A percentile compares a stretch with the other conserved stretches of the same genome.
Conservation (phyloP, 768 basidiomycete species). For the Tulasnella sp. region DNA sequence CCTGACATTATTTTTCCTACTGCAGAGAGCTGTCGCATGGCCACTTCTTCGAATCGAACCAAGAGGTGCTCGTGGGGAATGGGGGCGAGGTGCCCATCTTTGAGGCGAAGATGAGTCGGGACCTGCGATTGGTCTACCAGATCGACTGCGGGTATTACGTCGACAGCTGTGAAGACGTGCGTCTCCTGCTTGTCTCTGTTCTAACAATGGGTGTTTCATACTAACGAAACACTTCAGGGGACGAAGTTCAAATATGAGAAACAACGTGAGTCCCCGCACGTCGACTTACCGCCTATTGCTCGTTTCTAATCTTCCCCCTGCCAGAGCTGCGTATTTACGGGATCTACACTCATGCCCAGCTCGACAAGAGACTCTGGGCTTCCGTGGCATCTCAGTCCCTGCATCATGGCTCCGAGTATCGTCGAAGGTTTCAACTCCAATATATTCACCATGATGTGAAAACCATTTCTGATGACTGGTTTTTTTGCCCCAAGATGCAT, state of each 20-base stretch:
- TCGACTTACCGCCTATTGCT: neutral
- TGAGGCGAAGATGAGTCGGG: constrained; percentile 54
- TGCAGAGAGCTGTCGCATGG: constrained; percentile 56
- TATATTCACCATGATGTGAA: neutral
- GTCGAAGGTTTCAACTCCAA: constrained; percentile 31
- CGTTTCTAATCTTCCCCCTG: neutral
- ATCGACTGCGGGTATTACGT: constrained; percentile 7
- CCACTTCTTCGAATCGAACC: constrained; percentile 56
- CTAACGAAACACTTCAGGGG: neutral
- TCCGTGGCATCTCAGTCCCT: constrained; percentile 33
- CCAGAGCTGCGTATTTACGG: constrained; percentile 31
- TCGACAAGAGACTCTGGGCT: constrained; percentile 38
- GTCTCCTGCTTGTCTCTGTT: too few relatives aligned
- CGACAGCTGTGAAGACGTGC: neutral
- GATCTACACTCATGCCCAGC: constrained; percentile 39
- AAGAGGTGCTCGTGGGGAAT: constrained; percentile 42
- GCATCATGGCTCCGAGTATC: constrained; percentile 42
- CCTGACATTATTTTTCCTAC: too few relatives aligned
- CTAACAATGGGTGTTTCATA: too few relatives aligned
- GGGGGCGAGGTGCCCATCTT: constrained; percentile 43
- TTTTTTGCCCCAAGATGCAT: neutral
- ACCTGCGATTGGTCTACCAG: constrained; percentile 35
- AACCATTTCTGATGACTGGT: neutral
- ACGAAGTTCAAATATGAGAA: neutral
- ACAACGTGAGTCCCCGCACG: neutral